Evolutionary conservation across 2,329 filamentous ascomycete genomes (phyloP), one percentile per base, ranked within the genome.

Genomic region (Aureobasidium sp.): DNA sequence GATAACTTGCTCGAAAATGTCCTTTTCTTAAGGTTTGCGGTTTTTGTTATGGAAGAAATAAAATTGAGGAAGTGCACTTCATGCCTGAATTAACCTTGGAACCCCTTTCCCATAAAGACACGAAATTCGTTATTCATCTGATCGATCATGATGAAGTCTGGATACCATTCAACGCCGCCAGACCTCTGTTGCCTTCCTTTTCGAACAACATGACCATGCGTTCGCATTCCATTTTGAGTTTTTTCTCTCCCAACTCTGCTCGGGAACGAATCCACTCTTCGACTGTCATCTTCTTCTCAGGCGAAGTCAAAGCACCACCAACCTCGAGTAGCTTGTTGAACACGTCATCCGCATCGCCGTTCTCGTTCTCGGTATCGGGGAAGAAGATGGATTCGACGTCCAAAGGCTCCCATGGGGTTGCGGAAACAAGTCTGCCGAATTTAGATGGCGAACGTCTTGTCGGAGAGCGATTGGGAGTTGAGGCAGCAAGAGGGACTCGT

Each of bases 261-360:
- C 93, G 90, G 69, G 84, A 80, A 55, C 83, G 75, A 34, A 98
- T 86, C 89, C 91, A 98, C 68, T 96, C 84, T 67, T 95, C 89
- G 0, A 97, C 88, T 4, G 84, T 91, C 90, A 98, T 95, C 32
- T 79, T 75, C 73, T 86, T 90, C 72, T 97, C 93, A 0, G 83
- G 80, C 50, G 79, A 86, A 2, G 80, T 85, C 50, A 98, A 70
- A 12, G 79, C 79, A 0, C 75, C 75, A 11, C 80, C 81, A 34
- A 77, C 73, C 11, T 53, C 55, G 1, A 52, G 35, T 7, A 58
- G 16, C 11, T 64, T 67, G 53, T 73, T 74, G 14, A 84, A 66
- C 22, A 81, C 71, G 8, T 55, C 52, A 71, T 68, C 16, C 72
- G 71, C 2, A 73, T 63, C 84, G 77, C 59, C 69, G 65, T 61